Conservation (phyloP, 2,329 filamentous ascomycete species). For the Penicillium olsonii region DNA sequence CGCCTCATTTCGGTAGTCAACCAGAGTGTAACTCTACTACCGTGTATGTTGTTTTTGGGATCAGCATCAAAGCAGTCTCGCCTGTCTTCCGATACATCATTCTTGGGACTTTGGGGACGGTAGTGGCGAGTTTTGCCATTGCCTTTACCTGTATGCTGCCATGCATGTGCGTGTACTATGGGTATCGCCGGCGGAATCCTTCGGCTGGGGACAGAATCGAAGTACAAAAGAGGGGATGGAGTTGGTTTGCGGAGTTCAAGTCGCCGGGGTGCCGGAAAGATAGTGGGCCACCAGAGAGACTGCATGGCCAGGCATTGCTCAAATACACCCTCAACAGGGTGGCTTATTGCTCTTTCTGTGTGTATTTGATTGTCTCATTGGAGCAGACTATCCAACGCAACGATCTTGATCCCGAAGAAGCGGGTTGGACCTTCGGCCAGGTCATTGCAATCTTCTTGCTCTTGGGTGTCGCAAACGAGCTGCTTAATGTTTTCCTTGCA, state of each 20-base stretch:
- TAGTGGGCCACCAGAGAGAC: neutral
- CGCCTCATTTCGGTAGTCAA: conserved; percentile 18
- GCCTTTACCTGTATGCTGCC: conserved; percentile 16
- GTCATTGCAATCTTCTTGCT: conserved; percentile 21
- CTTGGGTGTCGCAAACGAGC: conserved; percentile 19
- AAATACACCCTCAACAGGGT: conserved; percentile 13
- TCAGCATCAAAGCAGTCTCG: conserved; percentile 17
- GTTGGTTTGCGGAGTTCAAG: conserved; percentile 8
- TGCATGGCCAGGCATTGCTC: conserved; percentile 11
- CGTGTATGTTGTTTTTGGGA: conserved; percentile 18
- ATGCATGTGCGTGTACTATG: conserved; percentile 11
- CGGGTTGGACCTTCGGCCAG: conserved; percentile 19
- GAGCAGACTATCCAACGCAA: conserved; percentile 22
- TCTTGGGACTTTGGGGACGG: conserved; percentile 9
- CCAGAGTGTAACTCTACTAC: conserved; percentile 15
- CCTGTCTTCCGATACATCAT: conserved; percentile 21
- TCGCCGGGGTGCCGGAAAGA: neutral
- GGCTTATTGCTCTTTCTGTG: conserved; percentile 16
- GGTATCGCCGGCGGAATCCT: conserved; percentile 3
- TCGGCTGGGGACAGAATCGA: neutral
- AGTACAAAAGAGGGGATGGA: conserved; percentile 1
- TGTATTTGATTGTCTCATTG: conserved; percentile 21
- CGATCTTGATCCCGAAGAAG: conserved; percentile 12
- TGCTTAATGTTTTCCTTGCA: conserved; percentile 19
- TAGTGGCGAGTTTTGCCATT: conserved; percentile 9